A percentile compares a stretch with the other conserved stretches of the same genome.
phyloP scores from a whole-genome alignment of 805 yeast genomes.

The Pichia rugopelliculosa region DNA sequence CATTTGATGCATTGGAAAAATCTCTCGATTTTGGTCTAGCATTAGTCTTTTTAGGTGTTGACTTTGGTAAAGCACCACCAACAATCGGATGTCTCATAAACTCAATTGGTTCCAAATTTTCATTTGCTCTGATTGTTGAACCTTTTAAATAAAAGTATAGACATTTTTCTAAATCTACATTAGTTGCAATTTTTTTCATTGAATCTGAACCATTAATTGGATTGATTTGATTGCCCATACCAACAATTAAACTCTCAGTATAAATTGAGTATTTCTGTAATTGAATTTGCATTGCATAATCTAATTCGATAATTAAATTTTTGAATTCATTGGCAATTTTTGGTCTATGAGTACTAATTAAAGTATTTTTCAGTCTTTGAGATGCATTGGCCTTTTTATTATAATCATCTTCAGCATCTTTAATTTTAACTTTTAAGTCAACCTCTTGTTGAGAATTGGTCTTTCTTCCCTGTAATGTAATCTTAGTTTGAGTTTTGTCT shows the following conservation, averaged over 20 bases:
- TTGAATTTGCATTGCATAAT: slow-evolving; percentile 83
- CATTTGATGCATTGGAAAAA: neutral
- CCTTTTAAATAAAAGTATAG: slow-evolving; percentile 55
- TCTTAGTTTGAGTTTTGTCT: slow-evolving; percentile 79
- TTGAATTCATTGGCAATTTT: slow-evolving; percentile 61
- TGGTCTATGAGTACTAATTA: slow-evolving; percentile 71
- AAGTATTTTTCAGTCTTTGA: slow-evolving; percentile 64
- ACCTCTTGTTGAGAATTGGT: slow-evolving; percentile 87
- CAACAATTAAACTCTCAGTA: slow-evolving; percentile 75
- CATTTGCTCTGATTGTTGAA: slow-evolving; percentile 28
- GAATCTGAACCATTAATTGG: slow-evolving; percentile 57
- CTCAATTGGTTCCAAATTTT: slow-evolving; percentile 52
- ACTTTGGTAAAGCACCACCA: slow-evolving; percentile 16
- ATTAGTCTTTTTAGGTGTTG: neutral
- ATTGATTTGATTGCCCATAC: slow-evolving; percentile 73
- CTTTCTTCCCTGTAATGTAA: slow-evolving; percentile 71
- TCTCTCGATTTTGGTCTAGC: neutral
- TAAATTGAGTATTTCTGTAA: slow-evolving; percentile 83
- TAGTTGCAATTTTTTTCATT: slow-evolving; percentile 67
- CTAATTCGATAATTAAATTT: slow-evolving; percentile 76
- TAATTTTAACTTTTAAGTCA: slow-evolving; percentile 73
- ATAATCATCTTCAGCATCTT: slow-evolving; percentile 80
- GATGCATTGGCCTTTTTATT: slow-evolving; percentile 67
- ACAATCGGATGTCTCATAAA: slow-evolving; percentile 67
- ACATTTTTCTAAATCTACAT: slow-evolving; percentile 79